Evolutionary conservation across 768 basidiomycete species (phyloP).

Genomic region (Boletus vinaceobasis): DNA sequence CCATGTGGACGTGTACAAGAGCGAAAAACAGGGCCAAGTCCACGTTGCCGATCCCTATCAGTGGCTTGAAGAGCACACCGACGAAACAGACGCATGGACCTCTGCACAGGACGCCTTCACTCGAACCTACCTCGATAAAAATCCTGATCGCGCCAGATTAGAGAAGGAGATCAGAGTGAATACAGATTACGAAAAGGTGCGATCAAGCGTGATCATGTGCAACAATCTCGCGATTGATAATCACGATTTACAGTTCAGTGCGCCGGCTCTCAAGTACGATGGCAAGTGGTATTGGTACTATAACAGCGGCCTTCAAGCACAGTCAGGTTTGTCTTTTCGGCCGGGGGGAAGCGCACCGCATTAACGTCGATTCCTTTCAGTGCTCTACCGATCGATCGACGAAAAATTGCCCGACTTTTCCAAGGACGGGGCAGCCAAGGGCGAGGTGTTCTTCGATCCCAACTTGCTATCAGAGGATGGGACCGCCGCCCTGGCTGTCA

Average conservation of each 20-base stretch:
- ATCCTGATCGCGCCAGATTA: constrained; percentile 53
- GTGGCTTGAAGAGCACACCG: constrained; percentile 65
- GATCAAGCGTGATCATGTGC: not conserved
- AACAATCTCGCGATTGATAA: not conserved
- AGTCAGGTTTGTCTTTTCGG: constrained; percentile 37
- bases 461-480: constrained; percentile 73
- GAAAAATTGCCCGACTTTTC: constrained; percentile 53
- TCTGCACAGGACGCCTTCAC: constrained; percentile 59
- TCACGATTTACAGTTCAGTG: constrained; percentile 48
- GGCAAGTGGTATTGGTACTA: constrained; percentile 79
- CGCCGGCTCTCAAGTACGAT: constrained; percentile 60
- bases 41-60: constrained; percentile 67
- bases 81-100: constrained; percentile 66
- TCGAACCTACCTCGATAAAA: constrained; percentile 57
- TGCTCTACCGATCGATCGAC: constrained; percentile 59
- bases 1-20: constrained; percentile 67
- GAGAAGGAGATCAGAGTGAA: constrained; percentile 56
- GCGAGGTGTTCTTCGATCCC: constrained; percentile 79
- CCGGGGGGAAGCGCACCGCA: not conserved
- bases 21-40: constrained; percentile 58
- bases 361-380: constrained; percentile 30
- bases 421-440: constrained; percentile 40
- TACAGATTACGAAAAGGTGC: constrained; percentile 51
- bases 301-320: constrained; percentile 74
- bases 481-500: constrained; percentile 57